A percentile compares a stretch with the other conserved stretches of the same genome.
These are phyloP conservation scores for Saururus chinensis DNA, from an alignment of 164 flowering plant genomes.

Conservation along the genomic window DNA sequence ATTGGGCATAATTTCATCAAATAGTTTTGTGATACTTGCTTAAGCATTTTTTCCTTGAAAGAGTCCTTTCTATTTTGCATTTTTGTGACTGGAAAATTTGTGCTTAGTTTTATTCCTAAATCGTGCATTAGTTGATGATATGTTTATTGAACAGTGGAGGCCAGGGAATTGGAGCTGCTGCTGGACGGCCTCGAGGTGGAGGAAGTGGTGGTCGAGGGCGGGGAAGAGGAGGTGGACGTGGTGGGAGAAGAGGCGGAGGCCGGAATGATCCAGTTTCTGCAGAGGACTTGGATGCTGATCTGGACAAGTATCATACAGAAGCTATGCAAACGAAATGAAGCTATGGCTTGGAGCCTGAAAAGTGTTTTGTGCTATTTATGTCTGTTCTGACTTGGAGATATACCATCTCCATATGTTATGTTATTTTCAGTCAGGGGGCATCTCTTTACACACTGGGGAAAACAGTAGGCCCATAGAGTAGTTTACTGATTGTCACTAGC, in stretches of 20 bases:
- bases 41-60: no score
- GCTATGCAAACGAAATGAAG: slow-evolving; percentile 50
- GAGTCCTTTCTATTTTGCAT: no score
- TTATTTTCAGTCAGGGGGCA: background rate
- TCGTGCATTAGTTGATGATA: background rate
- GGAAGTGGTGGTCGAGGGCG: slow-evolving; percentile 12
- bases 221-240: slow-evolving; percentile 12
- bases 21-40: no score
- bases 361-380: background rate
- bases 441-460: background rate
- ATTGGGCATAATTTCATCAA: no score
- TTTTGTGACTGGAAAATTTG: background rate
- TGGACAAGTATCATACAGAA: slow-evolving; percentile 62
- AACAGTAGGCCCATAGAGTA: background rate
- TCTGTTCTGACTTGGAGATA: background rate
- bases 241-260: slow-evolving; percentile 32
- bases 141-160: slow-evolving; percentile 8
- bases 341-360: background rate
- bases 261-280: slow-evolving; percentile 40
- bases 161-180: slow-evolving; percentile 13
- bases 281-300: slow-evolving; percentile 59
- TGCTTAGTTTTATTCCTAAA: no score
- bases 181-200: slow-evolving; percentile 12
- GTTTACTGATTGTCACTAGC: background rate
- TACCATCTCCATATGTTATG: background rate